Conservation (phyloP, 371 early-diverging fungal species). For the Circinella umbellata region DNA sequence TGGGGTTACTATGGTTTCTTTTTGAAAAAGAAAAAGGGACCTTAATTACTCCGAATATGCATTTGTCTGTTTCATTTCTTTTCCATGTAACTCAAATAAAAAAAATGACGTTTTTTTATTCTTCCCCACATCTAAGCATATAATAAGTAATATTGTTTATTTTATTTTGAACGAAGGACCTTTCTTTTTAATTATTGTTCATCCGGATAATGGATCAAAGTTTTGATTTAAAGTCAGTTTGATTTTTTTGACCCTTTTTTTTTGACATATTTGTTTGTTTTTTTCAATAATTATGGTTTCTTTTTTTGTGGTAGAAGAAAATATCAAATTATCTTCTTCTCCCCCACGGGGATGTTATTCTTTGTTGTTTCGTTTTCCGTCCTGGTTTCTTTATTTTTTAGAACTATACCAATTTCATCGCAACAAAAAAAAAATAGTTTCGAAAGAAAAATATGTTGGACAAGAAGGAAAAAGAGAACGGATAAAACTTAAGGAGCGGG, state of each 20-base stretch:
- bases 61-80: neutral
- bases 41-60: conserved; percentile 1
- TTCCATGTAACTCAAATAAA: no score
- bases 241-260: no score
- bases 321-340: neutral
- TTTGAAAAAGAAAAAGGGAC: no score
- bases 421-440: no score
- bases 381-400: no score
- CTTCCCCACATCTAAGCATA: no score
- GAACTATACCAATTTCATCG: no score
- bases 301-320: neutral
- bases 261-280: neutral
- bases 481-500: conserved; percentile 10
- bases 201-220: conserved; percentile 8
- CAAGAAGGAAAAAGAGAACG: neutral
- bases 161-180: neutral
- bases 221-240: conserved; percentile 3
- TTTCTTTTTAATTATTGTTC: neutral
- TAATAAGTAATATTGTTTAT: no score
- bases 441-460: neutral
- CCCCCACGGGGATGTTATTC: neutral
- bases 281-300: no score
- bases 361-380: no score
- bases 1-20: neutral
- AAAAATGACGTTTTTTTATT: neutral